Conservation (phyloP, 352 stramenopile genomes). For the Globisporangium cylindrosporum region DNA sequence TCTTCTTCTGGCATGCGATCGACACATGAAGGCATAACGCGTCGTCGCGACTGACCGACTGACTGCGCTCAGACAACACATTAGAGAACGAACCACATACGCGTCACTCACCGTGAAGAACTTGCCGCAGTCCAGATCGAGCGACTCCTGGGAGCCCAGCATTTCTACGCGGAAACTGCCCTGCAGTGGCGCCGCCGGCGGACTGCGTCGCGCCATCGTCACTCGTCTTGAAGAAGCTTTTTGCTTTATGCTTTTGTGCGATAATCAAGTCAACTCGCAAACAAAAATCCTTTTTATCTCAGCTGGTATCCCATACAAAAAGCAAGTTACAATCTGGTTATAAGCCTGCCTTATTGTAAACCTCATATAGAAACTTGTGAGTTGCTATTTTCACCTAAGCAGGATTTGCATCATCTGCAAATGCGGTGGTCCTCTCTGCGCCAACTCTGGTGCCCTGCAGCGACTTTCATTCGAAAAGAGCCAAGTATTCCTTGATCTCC, state of each 20-base stretch:
- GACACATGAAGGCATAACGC: background rate
- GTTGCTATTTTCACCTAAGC: too few relatives aligned
- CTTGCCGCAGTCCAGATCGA: constrained; percentile 83
- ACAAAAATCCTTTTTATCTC: too few relatives aligned
- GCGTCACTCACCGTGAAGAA: constrained; percentile 67
- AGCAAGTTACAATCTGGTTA: too few relatives aligned
- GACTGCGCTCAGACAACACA: background rate
- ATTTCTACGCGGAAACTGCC: constrained; percentile 27
- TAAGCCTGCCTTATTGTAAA: too few relatives aligned
- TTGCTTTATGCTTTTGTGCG: too few relatives aligned
- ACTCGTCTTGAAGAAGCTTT: too few relatives aligned
- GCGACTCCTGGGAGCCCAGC: constrained; percentile 73
- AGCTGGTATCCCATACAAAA: too few relatives aligned
- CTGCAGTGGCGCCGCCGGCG: constrained; percentile 8
- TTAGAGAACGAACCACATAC: background rate
- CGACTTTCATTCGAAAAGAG: background rate
- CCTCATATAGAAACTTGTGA: too few relatives aligned
- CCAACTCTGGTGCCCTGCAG: too few relatives aligned
- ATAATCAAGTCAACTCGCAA: too few relatives aligned
- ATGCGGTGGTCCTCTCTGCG: too few relatives aligned
- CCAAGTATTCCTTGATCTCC: constrained; percentile 2
- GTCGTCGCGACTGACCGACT: background rate
- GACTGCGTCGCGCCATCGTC: constrained; percentile 9
- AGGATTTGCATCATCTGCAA: too few relatives aligned
- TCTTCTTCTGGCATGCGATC: background rate